Percentiles rank a stretch among this genome's conserved stretches.
These are phyloP conservation scores for Westerdykella ornata DNA, from an alignment of 2,329 filamentous ascomycete genomes.

Conservation along the genomic window DNA sequence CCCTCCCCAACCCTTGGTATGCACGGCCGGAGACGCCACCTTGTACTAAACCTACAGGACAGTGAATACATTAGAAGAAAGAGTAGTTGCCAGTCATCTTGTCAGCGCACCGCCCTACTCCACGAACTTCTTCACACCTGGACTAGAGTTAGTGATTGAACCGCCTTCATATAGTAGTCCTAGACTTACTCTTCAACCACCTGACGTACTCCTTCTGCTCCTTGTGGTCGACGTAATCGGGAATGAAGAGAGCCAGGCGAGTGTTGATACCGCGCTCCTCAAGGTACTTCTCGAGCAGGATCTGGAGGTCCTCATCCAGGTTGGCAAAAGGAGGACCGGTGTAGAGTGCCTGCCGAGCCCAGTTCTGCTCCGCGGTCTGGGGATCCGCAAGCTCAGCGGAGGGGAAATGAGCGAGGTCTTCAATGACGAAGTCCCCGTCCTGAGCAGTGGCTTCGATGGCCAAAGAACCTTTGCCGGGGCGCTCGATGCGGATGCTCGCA, in stretches of 20 bases:
- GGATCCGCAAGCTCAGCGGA: slow-evolving; percentile 71
- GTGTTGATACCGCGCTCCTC: slow-evolving; percentile 90
- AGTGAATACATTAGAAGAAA: slow-evolving; percentile 10
- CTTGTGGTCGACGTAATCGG: slow-evolving; percentile 96
- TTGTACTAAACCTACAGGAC: slow-evolving; percentile 4
- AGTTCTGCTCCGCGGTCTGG: slow-evolving; percentile 67
- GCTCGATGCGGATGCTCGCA: slow-evolving; percentile 82
- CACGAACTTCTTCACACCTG: slow-evolving; percentile 77
- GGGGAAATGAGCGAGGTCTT: slow-evolving; percentile 84
- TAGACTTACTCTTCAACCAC: slow-evolving; percentile 63
- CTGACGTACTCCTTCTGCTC: slow-evolving; percentile 94
- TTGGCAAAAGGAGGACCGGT: slow-evolving; percentile 87
- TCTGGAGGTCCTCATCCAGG: slow-evolving; percentile 92
- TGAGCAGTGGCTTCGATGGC: slow-evolving; percentile 80
- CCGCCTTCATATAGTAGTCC: background rate
- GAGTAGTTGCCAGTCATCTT: background rate
- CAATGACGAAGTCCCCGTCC: slow-evolving; percentile 78
- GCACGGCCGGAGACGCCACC: slow-evolving; percentile 19
- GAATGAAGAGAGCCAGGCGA: slow-evolving; percentile 79
- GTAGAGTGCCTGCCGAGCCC: slow-evolving; percentile 71
- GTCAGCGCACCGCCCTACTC: slow-evolving; percentile 40
- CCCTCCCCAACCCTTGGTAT: slow-evolving; percentile 14
- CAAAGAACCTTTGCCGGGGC: slow-evolving; percentile 75
- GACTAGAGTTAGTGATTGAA: slow-evolving; percentile 13
- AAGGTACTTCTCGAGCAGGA: slow-evolving; percentile 85